Evolutionary conservation across 192 early-diverging fungal genomes (phyloP), one percentile per base, ranked within the genome.

Genomic region (Funneliformis mosseae): DNA sequence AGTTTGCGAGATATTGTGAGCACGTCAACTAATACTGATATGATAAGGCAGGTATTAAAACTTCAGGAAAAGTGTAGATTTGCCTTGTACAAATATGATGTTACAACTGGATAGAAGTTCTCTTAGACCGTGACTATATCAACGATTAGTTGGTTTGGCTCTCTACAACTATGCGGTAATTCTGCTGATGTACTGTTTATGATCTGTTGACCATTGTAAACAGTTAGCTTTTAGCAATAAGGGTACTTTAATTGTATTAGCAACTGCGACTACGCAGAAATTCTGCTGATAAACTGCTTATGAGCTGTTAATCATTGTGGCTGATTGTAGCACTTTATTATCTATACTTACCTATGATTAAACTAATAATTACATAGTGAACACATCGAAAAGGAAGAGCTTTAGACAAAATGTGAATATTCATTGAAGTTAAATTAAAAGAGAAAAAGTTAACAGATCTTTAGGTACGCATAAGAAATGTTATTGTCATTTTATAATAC

Each of bases 101-200:
- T 46, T 74, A 43, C 45, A 74, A 74, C 72, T 74, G 42, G 43
- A 50, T 74, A 70, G 68, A 39, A 74, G 72, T 74, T 74, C 72
- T 74, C 72, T 74, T 74, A 74, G 72, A 45, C 3, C 72, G 72
- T 74, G 10, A 45, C n/a, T 43, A 70, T 70, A 74, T 46, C 72
- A 74, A 74, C 72, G 45, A 45, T 74, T 74, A 74, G 72, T 74
- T 74, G 72, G 72, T 74, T 74, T 74, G 72, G 42, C 11, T 74
- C 43, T 74, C 45, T 74, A 74, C 72, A 8, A 74, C 72, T 74
- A 74, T 25, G 43, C 72, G 43, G 43, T 1, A 39, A 74, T 74
- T 74, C 72, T 74, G 72, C 42, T 74, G 72, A 74, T 74, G 72
- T 0, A 0, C 72, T 45, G 72, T 74, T 74, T 74, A 74, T 74